Conservation (phyloP, 23 red algal species). For the Gracilaria gracilis region DNA sequence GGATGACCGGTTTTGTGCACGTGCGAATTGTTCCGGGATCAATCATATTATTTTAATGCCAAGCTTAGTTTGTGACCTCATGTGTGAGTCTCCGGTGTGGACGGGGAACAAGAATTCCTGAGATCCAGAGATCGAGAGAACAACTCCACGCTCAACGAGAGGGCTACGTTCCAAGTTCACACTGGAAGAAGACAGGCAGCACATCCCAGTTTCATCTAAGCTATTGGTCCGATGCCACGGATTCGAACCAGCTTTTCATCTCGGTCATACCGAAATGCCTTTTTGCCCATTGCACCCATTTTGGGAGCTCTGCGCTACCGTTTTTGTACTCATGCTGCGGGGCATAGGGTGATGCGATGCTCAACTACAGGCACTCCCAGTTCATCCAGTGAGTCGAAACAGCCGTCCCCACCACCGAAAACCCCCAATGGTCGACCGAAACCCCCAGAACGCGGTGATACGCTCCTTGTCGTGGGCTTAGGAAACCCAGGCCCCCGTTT, state of each 20-base stretch:
- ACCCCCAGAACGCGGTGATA: constrained; percentile 37
- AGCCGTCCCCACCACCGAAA: constrained; percentile 7
- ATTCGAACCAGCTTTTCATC: not conserved
- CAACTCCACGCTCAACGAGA: not conserved
- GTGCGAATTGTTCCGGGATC: not conserved
- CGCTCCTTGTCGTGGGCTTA: constrained; percentile 78
- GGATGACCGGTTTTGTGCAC: constrained; percentile 11
- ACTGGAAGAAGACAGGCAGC: not conserved
- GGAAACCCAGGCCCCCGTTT: constrained; percentile 89
- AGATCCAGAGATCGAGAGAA: no score
- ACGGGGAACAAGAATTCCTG: no score
- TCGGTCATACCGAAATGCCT: constrained; percentile 10
- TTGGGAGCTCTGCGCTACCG: not conserved
- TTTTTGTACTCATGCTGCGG: no score
- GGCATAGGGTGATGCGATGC: not conserved
- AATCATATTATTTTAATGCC: not conserved
- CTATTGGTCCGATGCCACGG: not conserved
- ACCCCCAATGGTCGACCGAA: not conserved
- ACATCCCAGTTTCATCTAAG: not conserved
- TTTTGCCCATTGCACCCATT: not conserved
- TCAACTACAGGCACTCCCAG: not conserved
- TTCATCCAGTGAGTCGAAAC: not conserved
- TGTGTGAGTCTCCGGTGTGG: no score
- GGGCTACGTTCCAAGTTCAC: no score
- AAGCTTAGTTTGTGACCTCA: no score